These are phyloP conservation scores for Paragyromitra xinjiangensis DNA, from an alignment of 495 filamentous ascomycete genomes.

Conservation along the genomic window DNA sequence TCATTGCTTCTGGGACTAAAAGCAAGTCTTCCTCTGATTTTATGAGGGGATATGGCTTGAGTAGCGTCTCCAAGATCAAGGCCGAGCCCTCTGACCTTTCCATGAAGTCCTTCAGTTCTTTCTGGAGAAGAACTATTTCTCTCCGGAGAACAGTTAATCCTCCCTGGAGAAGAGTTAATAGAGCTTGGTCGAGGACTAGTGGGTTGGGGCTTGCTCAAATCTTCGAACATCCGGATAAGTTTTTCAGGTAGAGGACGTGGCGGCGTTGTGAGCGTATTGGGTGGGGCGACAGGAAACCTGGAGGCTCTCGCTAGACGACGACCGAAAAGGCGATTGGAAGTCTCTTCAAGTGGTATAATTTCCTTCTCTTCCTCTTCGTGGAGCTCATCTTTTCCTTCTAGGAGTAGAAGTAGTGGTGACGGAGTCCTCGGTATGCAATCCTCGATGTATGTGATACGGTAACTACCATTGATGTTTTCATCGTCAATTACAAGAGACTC, in stretches of 20 bases:
- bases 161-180: constrained; percentile 42
- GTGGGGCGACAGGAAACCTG: not conserved
- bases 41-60: not conserved
- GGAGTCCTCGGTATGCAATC: constrained; percentile 25
- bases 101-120: constrained; percentile 10
- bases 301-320: constrained; percentile 34
- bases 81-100: not conserved
- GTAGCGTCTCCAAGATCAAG: not conserved
- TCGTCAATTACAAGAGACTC: constrained; percentile 20
- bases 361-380: constrained; percentile 11
- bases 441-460: constrained; percentile 10
- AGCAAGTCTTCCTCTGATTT: not conserved
- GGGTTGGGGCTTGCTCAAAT: constrained; percentile 39
- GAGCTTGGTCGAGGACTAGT: constrained; percentile 44
- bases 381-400: not conserved
- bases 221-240: constrained; percentile 47
- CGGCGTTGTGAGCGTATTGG: constrained; percentile 30
- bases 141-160: constrained; percentile 25
- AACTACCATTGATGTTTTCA: constrained; percentile 16
- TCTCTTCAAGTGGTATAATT: constrained; percentile 32
- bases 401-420: constrained; percentile 2
- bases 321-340: constrained; percentile 41
- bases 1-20: constrained; percentile 9
- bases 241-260: constrained; percentile 46
- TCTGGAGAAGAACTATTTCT: constrained; percentile 15